Conservation (phyloP, 306 rosid genomes). For the Arachis hypogaea region DNA sequence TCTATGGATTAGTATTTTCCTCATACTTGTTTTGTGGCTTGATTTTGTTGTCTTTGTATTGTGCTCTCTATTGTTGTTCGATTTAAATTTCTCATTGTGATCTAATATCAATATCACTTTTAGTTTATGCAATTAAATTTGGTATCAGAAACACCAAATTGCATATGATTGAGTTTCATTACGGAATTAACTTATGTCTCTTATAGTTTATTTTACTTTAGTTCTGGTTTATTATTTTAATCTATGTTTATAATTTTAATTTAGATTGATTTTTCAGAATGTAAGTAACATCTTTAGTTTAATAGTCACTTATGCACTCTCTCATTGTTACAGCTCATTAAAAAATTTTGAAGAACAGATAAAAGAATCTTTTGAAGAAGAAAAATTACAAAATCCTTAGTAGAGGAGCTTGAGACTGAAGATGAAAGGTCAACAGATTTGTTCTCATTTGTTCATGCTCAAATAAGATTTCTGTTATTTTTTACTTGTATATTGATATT, state of each 20-base stretch:
- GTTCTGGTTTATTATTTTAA: slow-evolving; percentile 2
- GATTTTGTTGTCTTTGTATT: no score
- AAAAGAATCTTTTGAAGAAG: slow-evolving; percentile 84
- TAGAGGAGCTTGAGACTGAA: slow-evolving; percentile 86
- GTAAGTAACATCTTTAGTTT: slow-evolving; percentile 13
- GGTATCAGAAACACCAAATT: slow-evolving; percentile 14
- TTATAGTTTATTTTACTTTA: slow-evolving; percentile 19
- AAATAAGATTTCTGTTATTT: slow-evolving; percentile 92
- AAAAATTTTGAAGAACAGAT: slow-evolving; percentile 79
- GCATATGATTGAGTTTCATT: slow-evolving; percentile 15
- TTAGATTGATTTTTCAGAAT: slow-evolving; percentile 26
- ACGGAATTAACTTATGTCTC: background rate
- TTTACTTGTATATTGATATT: slow-evolving; percentile 75
- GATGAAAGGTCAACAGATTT: slow-evolving; percentile 86
- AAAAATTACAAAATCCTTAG: slow-evolving; percentile 79
- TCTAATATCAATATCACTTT: no score
- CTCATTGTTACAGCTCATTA: slow-evolving; percentile 23
- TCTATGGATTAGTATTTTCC: no score
- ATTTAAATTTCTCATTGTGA: no score
- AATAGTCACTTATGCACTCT: background rate
- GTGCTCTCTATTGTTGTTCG: no score
- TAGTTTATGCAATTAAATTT: slow-evolving; percentile 21
- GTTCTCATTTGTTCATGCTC: slow-evolving; percentile 94
- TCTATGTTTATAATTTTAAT: slow-evolving; percentile 5
- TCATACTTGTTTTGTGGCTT: no score